These are phyloP conservation scores for Osmanthus fragrans DNA, from an alignment of 257 asterid species.

Conservation along the genomic window DNA sequence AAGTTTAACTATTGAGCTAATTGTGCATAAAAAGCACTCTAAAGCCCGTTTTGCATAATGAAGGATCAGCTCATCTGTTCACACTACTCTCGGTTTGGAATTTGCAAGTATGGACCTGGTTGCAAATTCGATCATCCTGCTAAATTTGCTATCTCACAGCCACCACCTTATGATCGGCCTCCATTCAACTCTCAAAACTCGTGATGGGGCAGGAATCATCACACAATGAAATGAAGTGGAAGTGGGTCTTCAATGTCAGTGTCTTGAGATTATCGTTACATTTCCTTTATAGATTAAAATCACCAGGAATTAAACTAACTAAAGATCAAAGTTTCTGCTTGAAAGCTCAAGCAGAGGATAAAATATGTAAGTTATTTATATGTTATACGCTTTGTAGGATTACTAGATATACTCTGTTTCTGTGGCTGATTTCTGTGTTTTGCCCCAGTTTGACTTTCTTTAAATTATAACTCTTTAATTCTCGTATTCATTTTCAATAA, in stretches of 20 bases:
- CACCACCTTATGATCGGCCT: constrained; percentile 31
- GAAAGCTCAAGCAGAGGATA: constrained; percentile 27
- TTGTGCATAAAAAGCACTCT: background rate
- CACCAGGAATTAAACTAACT: background rate
- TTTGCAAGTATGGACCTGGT: constrained; percentile 91
- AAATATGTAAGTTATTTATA: constrained; percentile 28
- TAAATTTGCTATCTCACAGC: constrained; percentile 30
- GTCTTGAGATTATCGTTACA: background rate
- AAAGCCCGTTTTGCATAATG: constrained; percentile 11
- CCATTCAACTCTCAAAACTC: constrained; percentile 26
- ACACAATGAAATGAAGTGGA: constrained; percentile 41
- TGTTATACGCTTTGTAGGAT: background rate
- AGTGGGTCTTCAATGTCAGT: constrained; percentile 29
- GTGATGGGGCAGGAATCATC: constrained; percentile 36
- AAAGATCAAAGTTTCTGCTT: background rate
- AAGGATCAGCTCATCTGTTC: constrained; percentile 87
- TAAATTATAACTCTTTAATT: no score
- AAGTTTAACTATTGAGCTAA: background rate
- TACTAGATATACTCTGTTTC: background rate
- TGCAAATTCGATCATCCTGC: constrained; percentile 86
- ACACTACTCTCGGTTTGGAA: constrained; percentile 74
- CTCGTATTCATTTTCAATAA: no score
- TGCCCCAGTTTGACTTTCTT: no score
- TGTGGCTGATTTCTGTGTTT: background rate
- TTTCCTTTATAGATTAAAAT: background rate